Percentiles rank a stretch among this genome's conserved stretches.
phyloP scores from a whole-genome alignment of 148 eudicot species.

The Camellia granthamiana region DNA sequence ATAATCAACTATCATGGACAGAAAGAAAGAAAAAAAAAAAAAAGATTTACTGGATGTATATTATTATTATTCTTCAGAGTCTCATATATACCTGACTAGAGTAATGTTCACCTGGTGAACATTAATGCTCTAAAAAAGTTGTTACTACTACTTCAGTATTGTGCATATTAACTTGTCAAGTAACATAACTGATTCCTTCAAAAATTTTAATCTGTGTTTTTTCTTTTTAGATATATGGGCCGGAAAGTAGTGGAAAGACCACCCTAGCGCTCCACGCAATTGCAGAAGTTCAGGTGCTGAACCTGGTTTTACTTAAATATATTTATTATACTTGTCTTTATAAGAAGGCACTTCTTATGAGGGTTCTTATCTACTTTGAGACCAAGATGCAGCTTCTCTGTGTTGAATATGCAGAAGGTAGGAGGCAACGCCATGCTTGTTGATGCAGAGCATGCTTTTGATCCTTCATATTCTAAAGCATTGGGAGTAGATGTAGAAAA shows the following conservation, averaged over 20 bases:
- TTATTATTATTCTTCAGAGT: no score
- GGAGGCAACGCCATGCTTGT: conserved; percentile 99
- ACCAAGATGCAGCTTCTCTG: conserved; percentile 7
- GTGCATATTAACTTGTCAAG: neutral
- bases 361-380: conserved; percentile 5
- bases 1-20: neutral
- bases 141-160: neutral
- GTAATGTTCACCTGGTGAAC: neutral
- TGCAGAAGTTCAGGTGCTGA: conserved; percentile 90
- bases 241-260: conserved; percentile 98
- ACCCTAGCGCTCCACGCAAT: conserved; percentile 96
- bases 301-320: conserved; percentile 11
- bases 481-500: conserved; percentile 95
- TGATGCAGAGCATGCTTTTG: conserved; percentile 99
- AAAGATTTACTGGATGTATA: no score
- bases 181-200: neutral
- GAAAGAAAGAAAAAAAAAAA: neutral
- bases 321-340: neutral
- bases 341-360: neutral
- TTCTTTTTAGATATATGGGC: conserved; percentile 78
- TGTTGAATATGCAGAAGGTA: conserved; percentile 46
- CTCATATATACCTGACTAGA: neutral
- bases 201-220: neutral
- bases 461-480: conserved; percentile 87
- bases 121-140: neutral